Percentiles rank a stretch among this genome's conserved stretches.
Evolutionary conservation across 2,329 filamentous ascomycete species (phyloP).

Genomic region (Tolypocladium sp.): DNA sequence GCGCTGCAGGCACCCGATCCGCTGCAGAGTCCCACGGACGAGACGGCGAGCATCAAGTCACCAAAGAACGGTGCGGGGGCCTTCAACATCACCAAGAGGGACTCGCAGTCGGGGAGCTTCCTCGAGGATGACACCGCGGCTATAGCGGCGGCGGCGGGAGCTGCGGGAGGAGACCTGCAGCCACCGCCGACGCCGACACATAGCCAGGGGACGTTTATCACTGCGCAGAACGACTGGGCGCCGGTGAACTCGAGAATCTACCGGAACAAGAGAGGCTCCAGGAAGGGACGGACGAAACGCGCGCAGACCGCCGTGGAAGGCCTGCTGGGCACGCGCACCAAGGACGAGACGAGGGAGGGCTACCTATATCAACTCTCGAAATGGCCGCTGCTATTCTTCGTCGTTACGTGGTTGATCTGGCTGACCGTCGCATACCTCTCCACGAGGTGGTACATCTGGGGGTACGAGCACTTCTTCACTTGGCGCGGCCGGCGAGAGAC

Average conservation of each 20-base stretch:
- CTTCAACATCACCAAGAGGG: constrained; percentile 32
- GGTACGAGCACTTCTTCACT: constrained; percentile 84
- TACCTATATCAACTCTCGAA: constrained; percentile 84
- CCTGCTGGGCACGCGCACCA: constrained; percentile 49
- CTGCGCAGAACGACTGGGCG: constrained; percentile 91
- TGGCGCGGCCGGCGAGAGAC: constrained; percentile 75
- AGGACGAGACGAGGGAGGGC: constrained; percentile 90
- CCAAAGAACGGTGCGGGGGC: constrained; percentile 28
- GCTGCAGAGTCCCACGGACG: constrained; percentile 53
- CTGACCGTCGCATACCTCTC: constrained; percentile 65
- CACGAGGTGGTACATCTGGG: constrained; percentile 80
- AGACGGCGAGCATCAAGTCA: constrained; percentile 29
- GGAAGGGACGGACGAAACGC: constrained; percentile 21
- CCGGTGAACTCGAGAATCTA: constrained; percentile 68
- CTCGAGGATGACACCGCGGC: constrained; percentile 24
- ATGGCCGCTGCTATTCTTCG: constrained; percentile 78
- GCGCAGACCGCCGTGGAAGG: constrained; percentile 27
- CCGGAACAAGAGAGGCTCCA: constrained; percentile 26
- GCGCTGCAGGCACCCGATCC: constrained; percentile 77
- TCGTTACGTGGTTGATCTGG: constrained; percentile 70
- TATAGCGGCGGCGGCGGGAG: constrained; percentile 27
- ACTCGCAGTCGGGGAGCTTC: constrained; percentile 20
- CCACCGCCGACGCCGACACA: constrained; percentile 12
- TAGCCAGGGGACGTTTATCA: constrained; percentile 54
- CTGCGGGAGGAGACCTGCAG: constrained; percentile 26